phyloP scores from a whole-genome alignment of 768 basidiomycete species.

The Hypholoma fasciculare region DNA sequence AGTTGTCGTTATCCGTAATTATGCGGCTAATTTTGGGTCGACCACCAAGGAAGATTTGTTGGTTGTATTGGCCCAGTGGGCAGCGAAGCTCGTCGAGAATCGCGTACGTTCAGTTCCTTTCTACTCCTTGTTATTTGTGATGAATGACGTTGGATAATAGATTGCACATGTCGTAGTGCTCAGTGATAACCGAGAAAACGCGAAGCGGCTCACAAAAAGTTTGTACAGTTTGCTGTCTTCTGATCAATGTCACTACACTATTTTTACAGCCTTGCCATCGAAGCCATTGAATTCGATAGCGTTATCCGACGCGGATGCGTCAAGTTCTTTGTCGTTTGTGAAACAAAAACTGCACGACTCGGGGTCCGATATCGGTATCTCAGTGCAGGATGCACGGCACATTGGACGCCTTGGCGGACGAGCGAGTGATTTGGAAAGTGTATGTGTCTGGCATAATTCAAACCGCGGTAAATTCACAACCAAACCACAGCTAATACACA shows the following conservation, averaged over 20 bases:
- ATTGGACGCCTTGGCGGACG: conserved; percentile 86
- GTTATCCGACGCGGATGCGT: conserved; percentile 82
- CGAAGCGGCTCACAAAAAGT: conserved; percentile 85
- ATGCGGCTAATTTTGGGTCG: conserved; percentile 54
- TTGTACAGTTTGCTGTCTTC: background rate
- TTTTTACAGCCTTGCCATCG: conserved; percentile 67
- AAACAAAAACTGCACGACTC: conserved; percentile 71
- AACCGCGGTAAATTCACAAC: background rate
- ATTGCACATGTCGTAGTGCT: conserved; percentile 91
- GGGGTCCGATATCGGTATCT: conserved; percentile 53
- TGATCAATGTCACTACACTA: background rate
- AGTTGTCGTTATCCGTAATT: conserved; percentile 85
- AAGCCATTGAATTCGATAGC: conserved; percentile 80
- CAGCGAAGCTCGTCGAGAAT: conserved; percentile 76
- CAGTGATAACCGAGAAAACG: conserved; percentile 87
- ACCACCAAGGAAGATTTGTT: conserved; percentile 67
- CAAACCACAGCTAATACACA: conserved; percentile 72
- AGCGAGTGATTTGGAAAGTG: conserved; percentile 85
- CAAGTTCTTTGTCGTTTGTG: conserved; percentile 80
- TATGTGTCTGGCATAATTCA: conserved; percentile 34
- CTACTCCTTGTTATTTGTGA: background rate
- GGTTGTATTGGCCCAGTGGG: conserved; percentile 81
- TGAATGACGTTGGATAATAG: conserved; percentile 34
- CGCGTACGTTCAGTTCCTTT: conserved; percentile 44
- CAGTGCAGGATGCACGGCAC: conserved; percentile 50